phyloP scores from a whole-genome alignment of 1,284 basidiomycete species.

The Heterobasidion parviporum region DNA sequence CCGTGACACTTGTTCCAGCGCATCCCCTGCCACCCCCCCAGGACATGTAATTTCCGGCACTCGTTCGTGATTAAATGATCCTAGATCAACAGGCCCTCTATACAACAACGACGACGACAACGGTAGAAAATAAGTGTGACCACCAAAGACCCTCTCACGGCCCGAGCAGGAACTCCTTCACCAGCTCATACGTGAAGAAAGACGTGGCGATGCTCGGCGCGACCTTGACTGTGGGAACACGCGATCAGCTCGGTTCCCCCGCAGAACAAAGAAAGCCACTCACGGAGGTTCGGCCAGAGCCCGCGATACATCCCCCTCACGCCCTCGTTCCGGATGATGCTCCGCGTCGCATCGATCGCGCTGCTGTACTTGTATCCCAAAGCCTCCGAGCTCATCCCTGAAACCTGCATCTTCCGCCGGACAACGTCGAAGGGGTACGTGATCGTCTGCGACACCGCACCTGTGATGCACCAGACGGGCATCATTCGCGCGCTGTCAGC shows the following conservation, averaged over 20 bases:
- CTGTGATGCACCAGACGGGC: constrained; percentile 22
- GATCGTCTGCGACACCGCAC: constrained; percentile 84
- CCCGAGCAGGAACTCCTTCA: constrained; percentile 31
- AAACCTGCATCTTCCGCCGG: constrained; percentile 92
- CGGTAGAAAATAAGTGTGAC: too few species aligned
- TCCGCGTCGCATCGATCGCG: constrained; percentile 67
- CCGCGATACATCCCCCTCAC: constrained; percentile 75
- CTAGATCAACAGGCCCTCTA: too few species aligned
- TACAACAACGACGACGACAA: too few species aligned
- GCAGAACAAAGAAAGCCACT: constrained; percentile 26
- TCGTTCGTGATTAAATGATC: too few species aligned
- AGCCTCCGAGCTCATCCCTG: constrained; percentile 63
- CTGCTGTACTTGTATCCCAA: constrained; percentile 67
- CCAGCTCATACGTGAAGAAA: constrained; percentile 74
- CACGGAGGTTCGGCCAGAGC: constrained; percentile 86
- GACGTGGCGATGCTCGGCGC: constrained; percentile 89
- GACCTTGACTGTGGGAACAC: constrained; percentile 60
- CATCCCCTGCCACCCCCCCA: too few species aligned
- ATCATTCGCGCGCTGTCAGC: neutral
- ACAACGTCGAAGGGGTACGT: constrained; percentile 97
- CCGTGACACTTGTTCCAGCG: too few species aligned
- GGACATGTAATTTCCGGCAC: too few species aligned
- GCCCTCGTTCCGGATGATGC: constrained; percentile 72
- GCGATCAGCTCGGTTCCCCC: constrained; percentile 6
- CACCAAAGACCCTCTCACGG: neutral